Base-by-base conservation (phyloP, 352 stramenopile genomes). In the Phytophthora vignae region DNA sequence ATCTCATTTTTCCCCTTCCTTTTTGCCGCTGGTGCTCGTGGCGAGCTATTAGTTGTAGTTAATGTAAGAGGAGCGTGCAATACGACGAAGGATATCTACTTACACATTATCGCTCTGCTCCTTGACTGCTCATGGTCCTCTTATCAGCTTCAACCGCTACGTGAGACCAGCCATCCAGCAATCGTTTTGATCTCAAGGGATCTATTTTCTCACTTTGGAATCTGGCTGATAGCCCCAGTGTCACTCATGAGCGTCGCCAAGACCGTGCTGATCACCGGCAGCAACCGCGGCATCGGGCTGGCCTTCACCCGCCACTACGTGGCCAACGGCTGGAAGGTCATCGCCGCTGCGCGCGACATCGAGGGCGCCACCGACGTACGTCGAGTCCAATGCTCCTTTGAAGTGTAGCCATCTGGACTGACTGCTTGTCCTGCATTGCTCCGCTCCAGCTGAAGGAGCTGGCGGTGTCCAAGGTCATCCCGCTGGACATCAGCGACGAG, bases 201-300 rank as follows among this genome's bases (percentile, higher is more conserved):
- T 49, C 17, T 17, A 44, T 49, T 7, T 17, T 49, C 38, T 48
- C 61, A 68, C 50, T 68, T 64, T 69, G 29, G 31, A 52, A 64
- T 64, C 22, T 21, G 52, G 27, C 8, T 48, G 22, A 17, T 52
- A 31, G 22, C 25, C 15, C 27, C 12, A n/a, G 29, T 15, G 15
- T 49, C 12, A 64, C 11, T 27, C 49, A 77, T 78, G 69, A 67
- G 52, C 21, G 57, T 40, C 36, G 25, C 70, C 33, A 89, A 85
- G 74, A 86, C 79, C 2, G 80, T 90, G 10, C 69, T 90, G 11
- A 90, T 91, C 72, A 89, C 84, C 54, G 84, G 84, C 52, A 80
- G 77, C 54, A 87, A 82, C 64, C 82, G 85, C 15, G 83, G 83
- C 46, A 81, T 92, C 36, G 85, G 85, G 9, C 73, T 90, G 27